Evolutionary conservation across 768 basidiomycete genomes (phyloP), one percentile per base, ranked within the genome.

Genomic region (Kwoniella newhampshirensis): DNA sequence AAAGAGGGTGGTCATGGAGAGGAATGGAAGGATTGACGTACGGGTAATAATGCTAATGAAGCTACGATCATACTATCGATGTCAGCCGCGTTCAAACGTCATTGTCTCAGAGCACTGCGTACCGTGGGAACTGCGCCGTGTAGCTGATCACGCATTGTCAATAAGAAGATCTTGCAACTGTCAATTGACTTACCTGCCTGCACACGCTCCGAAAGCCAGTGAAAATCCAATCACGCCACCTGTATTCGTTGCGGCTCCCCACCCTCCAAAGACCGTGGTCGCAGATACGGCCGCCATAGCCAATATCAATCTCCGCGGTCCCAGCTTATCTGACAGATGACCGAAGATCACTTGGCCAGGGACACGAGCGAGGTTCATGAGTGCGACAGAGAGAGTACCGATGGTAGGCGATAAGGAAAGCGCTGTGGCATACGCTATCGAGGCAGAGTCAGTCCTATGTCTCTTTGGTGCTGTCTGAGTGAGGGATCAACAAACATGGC

Each of bases 341-440:
- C 64, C 64, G 7, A 66, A 9, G 17, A 66, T 30, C 12, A 66
- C 60, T 59, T 66, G 64, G 6, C 64, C 60, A 1, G 64, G 64
- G 7, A 66, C 60, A 4, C 64, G 48, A 18, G 64, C 64, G 15
- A 57, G 44, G 37, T 66, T 66, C 61, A 66, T 66, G 13, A 66
- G 40, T 17, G 64, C 61, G 1, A 66, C 51, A 3, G 64, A 55
- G 18, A 66, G 45, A 6, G 64, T 66, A 8, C 61, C 61, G 30
- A 60, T 46, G 4, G 60, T 56, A 15, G 49, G 46, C 9, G 53
- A 48, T 9, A 66, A 52, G 4, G 57, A 56, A 4, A 66, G 45
- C 17, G 60, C 61, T 2, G 57, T 47, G 12, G 64, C 61, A 47
- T 59, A 66, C 11, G 64, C 64, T 66, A 39, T 15, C n/a, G 12